A percentile compares a stretch with the other conserved stretches of the same genome.
These are phyloP conservation scores for Suhomyces anneliseae DNA, from an alignment of 1,139 yeast genomes.

Conservation along the genomic window DNA sequence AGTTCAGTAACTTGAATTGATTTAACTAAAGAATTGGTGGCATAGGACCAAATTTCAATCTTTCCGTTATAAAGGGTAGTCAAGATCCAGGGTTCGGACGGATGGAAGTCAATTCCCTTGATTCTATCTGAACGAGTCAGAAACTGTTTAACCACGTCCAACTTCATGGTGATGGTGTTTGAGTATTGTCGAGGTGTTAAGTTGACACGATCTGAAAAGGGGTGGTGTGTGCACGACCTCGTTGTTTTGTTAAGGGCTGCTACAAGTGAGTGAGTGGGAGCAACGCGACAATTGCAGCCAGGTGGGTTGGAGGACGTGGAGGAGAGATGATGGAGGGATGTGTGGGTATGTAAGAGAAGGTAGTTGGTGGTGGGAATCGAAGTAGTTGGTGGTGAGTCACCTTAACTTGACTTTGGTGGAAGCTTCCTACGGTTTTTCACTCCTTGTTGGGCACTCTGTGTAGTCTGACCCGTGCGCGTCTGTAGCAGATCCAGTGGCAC, in stretches of 20 bases:
- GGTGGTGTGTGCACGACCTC: neutral
- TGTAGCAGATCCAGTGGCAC: too few relatives aligned
- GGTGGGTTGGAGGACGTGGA: neutral
- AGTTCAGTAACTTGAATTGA: conserved; percentile 81
- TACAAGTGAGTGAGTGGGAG: neutral
- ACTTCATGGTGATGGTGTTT: conserved; percentile 33
- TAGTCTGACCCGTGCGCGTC: too few relatives aligned
- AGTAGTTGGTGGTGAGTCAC: too few relatives aligned
- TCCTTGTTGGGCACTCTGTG: too few relatives aligned
- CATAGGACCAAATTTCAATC: conserved; percentile 92
- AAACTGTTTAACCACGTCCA: conserved; percentile 67
- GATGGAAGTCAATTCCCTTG: conserved; percentile 97
- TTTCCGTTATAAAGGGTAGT: conserved; percentile 83
- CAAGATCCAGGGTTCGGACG: conserved; percentile 94
- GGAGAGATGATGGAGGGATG: neutral
- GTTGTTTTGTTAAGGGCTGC: neutral
- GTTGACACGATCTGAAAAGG: conserved; percentile 7
- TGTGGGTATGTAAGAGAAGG: neutral
- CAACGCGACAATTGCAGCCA: neutral
- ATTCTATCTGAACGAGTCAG: conserved; percentile 92
- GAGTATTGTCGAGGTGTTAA: conserved; percentile 6
- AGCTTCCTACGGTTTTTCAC: too few relatives aligned
- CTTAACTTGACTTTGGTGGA: too few relatives aligned
- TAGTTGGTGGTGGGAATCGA: too few relatives aligned
- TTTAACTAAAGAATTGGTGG: conserved; percentile 58